Base-by-base conservation (phyloP, 129 eudicot genomes). In the Flaveria linearis region DNA sequence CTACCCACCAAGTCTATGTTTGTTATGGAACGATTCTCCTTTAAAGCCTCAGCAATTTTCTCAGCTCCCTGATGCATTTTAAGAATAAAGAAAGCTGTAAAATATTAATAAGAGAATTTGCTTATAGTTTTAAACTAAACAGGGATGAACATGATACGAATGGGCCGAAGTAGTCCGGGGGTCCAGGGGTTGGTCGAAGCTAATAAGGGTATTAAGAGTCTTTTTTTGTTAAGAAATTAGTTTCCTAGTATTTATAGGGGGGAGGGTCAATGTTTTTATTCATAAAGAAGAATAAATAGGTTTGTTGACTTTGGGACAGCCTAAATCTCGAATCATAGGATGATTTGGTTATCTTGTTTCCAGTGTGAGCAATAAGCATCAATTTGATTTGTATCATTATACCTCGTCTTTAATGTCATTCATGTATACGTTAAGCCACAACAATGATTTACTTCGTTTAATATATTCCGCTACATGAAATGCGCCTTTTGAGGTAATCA, bases 401-500 rank as follows among this genome's bases (percentile, higher is more conserved):
- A 93, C 98, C 98, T 93, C 98, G 81, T 93, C 98, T 78, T 85
- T 84, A 79, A 93, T 88, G 85, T 91, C 98, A 78, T 93, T 93
- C 97, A 88, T 91, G 85, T 88, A 91, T 49, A 93, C 66, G 66
- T 77, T 91, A 73, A 93, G 83, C 92, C 88, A 88, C 68, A 83
- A 28, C 82, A 93, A 79, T 66, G 83, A 84, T 86, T 90, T 93
- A 84, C 87, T 88, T 78, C 83, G 84, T 85, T 86, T 90, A 45
- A 93, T 66, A 71, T 88, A 91, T 79, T 93, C 98, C 69, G 97
- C 98, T 76, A 93, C 86, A 84, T 90, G 88, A 76, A 65, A 85
- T 61, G 97, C 96, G 18, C 98, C 98, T 73, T 49, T 81, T 51
- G 91, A 85, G 61, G 87, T 87, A 67, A 93, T 93, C 71, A 86